phyloP scores from a whole-genome alignment of 257 asterid genomes.

The Coffea canephora region DNA sequence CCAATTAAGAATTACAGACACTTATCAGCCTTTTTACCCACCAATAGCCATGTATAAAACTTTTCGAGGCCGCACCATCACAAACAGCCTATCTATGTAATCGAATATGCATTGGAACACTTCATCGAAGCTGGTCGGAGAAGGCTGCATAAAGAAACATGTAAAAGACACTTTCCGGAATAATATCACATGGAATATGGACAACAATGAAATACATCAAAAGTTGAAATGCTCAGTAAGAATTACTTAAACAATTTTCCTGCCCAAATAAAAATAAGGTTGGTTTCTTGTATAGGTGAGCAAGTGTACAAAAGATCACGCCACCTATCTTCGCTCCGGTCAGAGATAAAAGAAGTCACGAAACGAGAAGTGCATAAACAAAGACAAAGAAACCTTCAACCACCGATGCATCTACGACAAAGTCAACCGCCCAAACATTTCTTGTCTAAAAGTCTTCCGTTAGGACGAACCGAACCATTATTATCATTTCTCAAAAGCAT shows the following conservation, averaged over 20 bases:
- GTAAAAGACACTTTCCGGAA: not conserved
- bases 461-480: no score
- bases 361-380: not conserved
- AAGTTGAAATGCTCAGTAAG: not conserved
- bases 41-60: constrained; percentile 95
- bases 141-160: constrained; percentile 66
- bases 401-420: not conserved
- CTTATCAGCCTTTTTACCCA: constrained; percentile 41
- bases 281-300: not conserved
- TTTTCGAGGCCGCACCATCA: constrained; percentile 92
- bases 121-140: constrained; percentile 89
- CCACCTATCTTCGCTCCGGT: not conserved
- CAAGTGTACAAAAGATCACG: not conserved
- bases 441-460: no score
- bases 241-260: not conserved
- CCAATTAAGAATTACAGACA: not conserved
- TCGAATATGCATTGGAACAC: constrained; percentile 92
- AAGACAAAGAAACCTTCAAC: not conserved
- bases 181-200: not conserved
- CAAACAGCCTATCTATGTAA: constrained; percentile 89
- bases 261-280: not conserved
- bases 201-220: not conserved
- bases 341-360: not conserved
- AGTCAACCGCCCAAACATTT: not conserved
- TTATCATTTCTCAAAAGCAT: not conserved